Percentiles rank a stretch among this genome's conserved stretches.
Evolutionary conservation across 2,329 filamentous ascomycete genomes (phyloP).

Genomic region (Leptographium wingfieldii): DNA sequence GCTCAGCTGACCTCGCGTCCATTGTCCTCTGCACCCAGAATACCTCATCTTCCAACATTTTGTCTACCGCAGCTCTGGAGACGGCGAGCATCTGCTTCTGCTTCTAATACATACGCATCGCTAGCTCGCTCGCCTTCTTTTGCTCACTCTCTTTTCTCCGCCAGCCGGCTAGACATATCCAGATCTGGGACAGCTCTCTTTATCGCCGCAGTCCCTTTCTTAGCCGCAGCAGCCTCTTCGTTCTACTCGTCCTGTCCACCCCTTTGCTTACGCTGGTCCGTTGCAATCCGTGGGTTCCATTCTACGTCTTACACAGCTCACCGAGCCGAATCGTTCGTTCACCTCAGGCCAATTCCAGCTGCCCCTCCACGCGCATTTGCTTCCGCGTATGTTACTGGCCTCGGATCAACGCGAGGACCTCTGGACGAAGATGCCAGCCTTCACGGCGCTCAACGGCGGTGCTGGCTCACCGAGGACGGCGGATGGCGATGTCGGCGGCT

Average conservation of each 20-base stretch:
- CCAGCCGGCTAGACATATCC: neutral
- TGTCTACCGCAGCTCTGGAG: no score
- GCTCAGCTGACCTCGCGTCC: no score
- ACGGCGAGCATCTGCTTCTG: no score
- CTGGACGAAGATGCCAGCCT: conserved; percentile 33
- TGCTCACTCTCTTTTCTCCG: neutral
- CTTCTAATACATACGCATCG: no score
- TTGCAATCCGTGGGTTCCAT: conserved; percentile 6
- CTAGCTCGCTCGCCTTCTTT: no score
- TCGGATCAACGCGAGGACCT: conserved; percentile 7
- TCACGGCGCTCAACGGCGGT: conserved; percentile 36
- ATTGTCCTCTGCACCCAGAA: no score
- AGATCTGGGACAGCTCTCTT: neutral
- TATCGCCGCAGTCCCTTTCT: neutral
- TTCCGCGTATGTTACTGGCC: conserved; percentile 6
- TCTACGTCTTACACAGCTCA: no score
- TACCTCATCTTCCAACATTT: no score
- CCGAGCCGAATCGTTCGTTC: no score
- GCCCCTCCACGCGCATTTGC: neutral
- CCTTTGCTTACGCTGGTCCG: conserved; percentile 11
- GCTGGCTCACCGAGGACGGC: conserved; percentile 25
- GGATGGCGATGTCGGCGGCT: neutral
- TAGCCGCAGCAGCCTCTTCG: neutral
- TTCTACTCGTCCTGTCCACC: neutral
- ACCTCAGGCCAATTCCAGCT: neutral